Evolutionary conservation across 495 filamentous ascomycete genomes (phyloP).

Genomic region (Aspergillus olivimuriae): DNA sequence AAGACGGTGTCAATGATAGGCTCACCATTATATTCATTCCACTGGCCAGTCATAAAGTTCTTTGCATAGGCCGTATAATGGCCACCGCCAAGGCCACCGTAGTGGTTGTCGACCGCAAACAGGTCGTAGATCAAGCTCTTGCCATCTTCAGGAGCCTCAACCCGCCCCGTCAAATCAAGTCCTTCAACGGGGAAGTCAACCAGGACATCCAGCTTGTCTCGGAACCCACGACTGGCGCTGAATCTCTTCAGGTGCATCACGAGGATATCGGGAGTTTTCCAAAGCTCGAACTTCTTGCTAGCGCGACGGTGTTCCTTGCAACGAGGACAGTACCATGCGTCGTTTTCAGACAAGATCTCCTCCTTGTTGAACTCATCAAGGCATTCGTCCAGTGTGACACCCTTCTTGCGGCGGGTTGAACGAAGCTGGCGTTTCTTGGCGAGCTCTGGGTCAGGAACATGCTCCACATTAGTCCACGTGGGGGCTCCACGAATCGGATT

Average conservation of each 20-base stretch:
- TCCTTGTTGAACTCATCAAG: slow-evolving; percentile 87
- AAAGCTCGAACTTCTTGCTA: slow-evolving; percentile 92
- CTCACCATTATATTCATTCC: slow-evolving; percentile 94
- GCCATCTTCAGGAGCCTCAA: slow-evolving; percentile 69
- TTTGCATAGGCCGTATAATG: slow-evolving; percentile 93
- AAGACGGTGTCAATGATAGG: neutral
- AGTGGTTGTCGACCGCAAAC: slow-evolving; percentile 92
- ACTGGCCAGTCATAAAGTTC: slow-evolving; percentile 75
- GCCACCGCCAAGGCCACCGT: slow-evolving; percentile 82
- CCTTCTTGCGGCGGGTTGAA: slow-evolving; percentile 56
- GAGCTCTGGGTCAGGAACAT: slow-evolving; percentile 61
- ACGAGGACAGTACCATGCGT: slow-evolving; percentile 93
- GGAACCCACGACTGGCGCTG: slow-evolving; percentile 61
- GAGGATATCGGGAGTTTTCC: slow-evolving; percentile 91
- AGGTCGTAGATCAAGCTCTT: slow-evolving; percentile 85
- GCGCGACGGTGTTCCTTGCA: slow-evolving; percentile 91
- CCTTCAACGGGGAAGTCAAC: slow-evolving; percentile 89
- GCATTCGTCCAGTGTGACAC: slow-evolving; percentile 83
- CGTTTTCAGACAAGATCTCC: slow-evolving; percentile 86
- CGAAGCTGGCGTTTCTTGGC: slow-evolving; percentile 53
- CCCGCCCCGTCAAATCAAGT: slow-evolving; percentile 70
- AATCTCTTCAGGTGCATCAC: slow-evolving; percentile 95
- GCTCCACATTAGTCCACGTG: slow-evolving; percentile 46
- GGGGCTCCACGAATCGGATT: slow-evolving; percentile 45
- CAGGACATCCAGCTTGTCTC: slow-evolving; percentile 85